Conservation (phyloP, 371 early-diverging fungal species). For the Coemansia sp. region DNA sequence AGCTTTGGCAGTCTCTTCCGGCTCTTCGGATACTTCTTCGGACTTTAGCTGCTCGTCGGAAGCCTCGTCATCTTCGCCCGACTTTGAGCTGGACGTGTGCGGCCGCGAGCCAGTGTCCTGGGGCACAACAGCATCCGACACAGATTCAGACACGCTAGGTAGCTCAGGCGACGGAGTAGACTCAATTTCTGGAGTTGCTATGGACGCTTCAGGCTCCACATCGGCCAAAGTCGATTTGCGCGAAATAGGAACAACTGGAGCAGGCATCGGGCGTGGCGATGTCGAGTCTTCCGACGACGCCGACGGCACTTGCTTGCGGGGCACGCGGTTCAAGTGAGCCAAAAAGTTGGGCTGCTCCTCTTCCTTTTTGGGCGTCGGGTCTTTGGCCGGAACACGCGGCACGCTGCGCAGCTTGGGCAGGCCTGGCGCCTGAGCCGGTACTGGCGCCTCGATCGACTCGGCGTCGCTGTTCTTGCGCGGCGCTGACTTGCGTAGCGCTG, state of each 20-base stretch:
- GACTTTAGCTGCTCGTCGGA: neutral
- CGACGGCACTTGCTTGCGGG: constrained; percentile 23
- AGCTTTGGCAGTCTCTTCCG: constrained; percentile 5
- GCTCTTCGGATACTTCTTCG: neutral
- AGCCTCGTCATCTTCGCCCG: constrained; percentile 8
- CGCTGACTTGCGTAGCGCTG: constrained; percentile 47
- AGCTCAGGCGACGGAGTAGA: neutral
- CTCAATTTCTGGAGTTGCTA: neutral
- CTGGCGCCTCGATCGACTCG: constrained; percentile 14
- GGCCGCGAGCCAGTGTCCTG: neutral
- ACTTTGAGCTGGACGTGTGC: neutral
- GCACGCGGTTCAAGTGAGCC: constrained; percentile 35
- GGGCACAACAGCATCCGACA: constrained; percentile 12
- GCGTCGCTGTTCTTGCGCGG: constrained; percentile 29
- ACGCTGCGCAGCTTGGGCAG: constrained; percentile 53
- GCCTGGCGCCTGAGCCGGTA: constrained; percentile 35
- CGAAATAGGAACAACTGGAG: constrained; percentile 16
- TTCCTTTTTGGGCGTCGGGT: constrained; percentile 34
- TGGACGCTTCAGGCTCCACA: neutral
- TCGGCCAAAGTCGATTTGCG: constrained; percentile 17
- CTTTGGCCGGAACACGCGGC: constrained; percentile 26
- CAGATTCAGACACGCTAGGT: constrained; percentile 5
- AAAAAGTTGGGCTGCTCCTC: constrained; percentile 41
- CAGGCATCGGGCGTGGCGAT: constrained; percentile 27
- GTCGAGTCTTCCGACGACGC: constrained; percentile 23